Base-by-base conservation (phyloP, 2,329 filamentous ascomycete genomes). In the Amauroascus niger region DNA sequence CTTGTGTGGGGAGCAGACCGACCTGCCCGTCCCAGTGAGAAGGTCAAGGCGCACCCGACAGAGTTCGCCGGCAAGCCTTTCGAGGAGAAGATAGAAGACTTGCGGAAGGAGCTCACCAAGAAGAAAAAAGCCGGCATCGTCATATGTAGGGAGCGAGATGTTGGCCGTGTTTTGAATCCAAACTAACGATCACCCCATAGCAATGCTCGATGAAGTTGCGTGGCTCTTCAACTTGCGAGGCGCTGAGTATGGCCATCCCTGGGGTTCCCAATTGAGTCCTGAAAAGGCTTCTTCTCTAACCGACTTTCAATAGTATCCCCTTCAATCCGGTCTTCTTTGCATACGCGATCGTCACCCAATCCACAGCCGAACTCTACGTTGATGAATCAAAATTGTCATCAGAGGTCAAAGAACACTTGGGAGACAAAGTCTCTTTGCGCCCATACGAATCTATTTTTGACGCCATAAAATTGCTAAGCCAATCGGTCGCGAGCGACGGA, bases 271-370 rank as follows among this genome's bases (percentile, higher is more conserved):
- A n/a, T 30, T 30, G 41, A 47, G 22, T 20, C 22, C 20, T 20
- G 26, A 8, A 41, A 28, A n/a, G n/a, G n/a, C n/a, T 33, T 39
- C 26, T 28, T 52, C 49, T 43, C 40, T 45, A 14, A 20, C 54
- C 57, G 43, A 61, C 56, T 52, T 14, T 13, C 24, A 37, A 35
- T 61, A 80, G 78, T 67, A 97, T 98, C 60, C 88, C 89, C 0
- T 98, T 93, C 74, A 98, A 98, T 66, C 93, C 93, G 0, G 93
- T 98, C 48, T 97, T 98, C 76, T 97, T 97, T 72, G 93, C 91
- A 14, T 98, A 97, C 64, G 91, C 91, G 43, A 79, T 93, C 40
- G 75, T 98, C 58, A 97, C 93, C 1, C 81, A 83, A 1, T 83
- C 70, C 9, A 76, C 81, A 1, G 87, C 85, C 22, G 89, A 83